Evolutionary conservation across 768 basidiomycete species (phyloP).

Genomic region (Pisolithus marmoratus): DNA sequence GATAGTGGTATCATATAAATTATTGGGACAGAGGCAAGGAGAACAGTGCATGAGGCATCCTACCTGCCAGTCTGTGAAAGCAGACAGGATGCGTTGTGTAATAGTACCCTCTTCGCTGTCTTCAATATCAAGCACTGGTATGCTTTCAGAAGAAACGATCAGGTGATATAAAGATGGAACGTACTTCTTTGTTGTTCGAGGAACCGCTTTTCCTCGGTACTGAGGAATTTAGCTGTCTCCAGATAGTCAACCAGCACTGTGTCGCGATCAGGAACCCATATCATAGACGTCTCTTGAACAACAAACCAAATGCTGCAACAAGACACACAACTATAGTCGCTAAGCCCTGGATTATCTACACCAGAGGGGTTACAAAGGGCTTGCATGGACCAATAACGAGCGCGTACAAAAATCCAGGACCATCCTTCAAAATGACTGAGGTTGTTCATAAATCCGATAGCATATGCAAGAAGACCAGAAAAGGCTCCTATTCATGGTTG

Average conservation of each 20-base stretch:
- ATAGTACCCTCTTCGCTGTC: conserved; percentile 58
- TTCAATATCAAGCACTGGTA: conserved; percentile 54
- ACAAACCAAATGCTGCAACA: conserved; percentile 45
- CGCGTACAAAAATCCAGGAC: conserved; percentile 56
- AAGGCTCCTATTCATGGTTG: conserved; percentile 32
- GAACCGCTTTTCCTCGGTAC: conserved; percentile 53
- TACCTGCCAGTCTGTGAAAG: conserved; percentile 57
- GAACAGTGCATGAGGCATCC: background rate
- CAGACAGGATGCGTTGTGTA: conserved; percentile 43
- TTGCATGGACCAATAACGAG: background rate
- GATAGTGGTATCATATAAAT: background rate
- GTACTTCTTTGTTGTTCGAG: conserved; percentile 53
- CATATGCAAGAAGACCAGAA: conserved; percentile 49
- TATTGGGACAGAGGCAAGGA: background rate
- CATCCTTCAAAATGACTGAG: conserved; percentile 42
- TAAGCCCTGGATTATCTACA: background rate
- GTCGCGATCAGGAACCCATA: background rate
- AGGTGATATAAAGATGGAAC: conserved; percentile 6
- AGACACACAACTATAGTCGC: conserved; percentile 52
- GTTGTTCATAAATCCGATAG: conserved; percentile 47
- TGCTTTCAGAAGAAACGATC: background rate
- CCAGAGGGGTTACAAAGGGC: no score
- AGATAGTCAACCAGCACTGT: conserved; percentile 61
- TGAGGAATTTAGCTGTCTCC: conserved; percentile 54
- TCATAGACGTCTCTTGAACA: background rate